Percentiles rank a stretch among this genome's conserved stretches.
These are phyloP conservation scores for Neohortaea acidophila DNA, from an alignment of 495 filamentous ascomycete species.

Conservation along the genomic window DNA sequence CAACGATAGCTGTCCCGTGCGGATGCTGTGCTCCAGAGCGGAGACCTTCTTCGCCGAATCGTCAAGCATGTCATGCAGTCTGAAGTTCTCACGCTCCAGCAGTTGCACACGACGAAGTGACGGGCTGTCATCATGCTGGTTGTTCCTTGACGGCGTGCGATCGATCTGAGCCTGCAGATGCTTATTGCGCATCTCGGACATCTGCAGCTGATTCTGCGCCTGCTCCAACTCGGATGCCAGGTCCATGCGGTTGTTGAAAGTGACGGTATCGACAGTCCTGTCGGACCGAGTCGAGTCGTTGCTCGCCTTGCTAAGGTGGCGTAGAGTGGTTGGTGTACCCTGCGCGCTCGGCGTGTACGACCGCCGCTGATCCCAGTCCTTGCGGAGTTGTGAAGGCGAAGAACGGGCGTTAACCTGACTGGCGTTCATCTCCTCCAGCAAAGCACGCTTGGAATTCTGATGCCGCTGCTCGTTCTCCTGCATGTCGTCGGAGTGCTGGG, in stretches of 20 bases:
- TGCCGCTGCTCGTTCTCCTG: constrained; percentile 57
- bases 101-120: constrained; percentile 73
- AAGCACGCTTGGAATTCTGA: constrained; percentile 52
- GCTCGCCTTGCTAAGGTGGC: constrained; percentile 52
- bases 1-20: constrained; percentile 73
- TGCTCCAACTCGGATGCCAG: constrained; percentile 81
- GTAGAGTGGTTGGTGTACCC: constrained; percentile 54
- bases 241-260: constrained; percentile 82
- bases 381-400: constrained; percentile 61
- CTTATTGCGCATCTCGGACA: constrained; percentile 90
- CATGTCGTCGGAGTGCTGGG: constrained; percentile 54
- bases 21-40: constrained; percentile 70
- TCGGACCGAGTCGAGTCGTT: constrained; percentile 78
- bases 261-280: constrained; percentile 72
- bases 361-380: constrained; percentile 52
- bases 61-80: constrained; percentile 88
- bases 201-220: constrained; percentile 85
- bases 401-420: constrained; percentile 64
- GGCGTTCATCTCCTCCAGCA: constrained; percentile 75
- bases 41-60: constrained; percentile 91
- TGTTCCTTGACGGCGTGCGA: constrained; percentile 42
- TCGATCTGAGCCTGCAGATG: constrained; percentile 84
- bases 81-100: constrained; percentile 79
- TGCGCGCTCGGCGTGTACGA: constrained; percentile 26
- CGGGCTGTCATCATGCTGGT: constrained; percentile 67